Evolutionary conservation across 768 basidiomycete species (phyloP).

Genomic region (Tremella fuciformis): DNA sequence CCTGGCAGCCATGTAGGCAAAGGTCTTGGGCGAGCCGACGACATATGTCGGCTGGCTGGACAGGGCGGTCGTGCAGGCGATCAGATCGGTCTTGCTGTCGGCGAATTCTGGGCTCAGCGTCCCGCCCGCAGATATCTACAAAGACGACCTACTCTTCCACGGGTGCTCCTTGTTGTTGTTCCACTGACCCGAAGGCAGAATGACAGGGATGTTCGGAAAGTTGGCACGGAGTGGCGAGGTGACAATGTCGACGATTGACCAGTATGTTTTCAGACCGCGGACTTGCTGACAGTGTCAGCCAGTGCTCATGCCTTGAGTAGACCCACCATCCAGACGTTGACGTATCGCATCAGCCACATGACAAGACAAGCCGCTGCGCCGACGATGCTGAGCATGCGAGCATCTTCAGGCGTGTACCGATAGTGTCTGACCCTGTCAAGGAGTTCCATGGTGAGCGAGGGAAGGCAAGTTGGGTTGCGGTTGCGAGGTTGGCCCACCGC

Average conservation of each 20-base stretch:
- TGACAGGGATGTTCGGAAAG: conserved; percentile 30
- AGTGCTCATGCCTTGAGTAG: not conserved
- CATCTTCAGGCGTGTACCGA: not conserved
- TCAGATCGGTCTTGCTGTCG: conserved; percentile 20
- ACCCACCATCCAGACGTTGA: conserved; percentile 3
- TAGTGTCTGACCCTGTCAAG: not conserved
- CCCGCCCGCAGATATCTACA: not conserved
- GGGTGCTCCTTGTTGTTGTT: conserved; percentile 25
- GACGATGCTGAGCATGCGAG: not conserved
- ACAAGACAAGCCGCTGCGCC: not conserved
- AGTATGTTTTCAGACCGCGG: conserved; percentile 18
- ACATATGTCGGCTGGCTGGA: conserved; percentile 17
- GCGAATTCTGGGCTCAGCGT: not conserved
- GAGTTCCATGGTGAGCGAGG: not conserved
- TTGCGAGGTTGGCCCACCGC: not conserved
- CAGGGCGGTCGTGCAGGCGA: conserved; percentile 21
- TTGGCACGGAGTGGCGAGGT: conserved; percentile 21
- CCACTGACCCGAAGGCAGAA: conserved; percentile 17
- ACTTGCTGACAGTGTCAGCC: conserved; percentile 22
- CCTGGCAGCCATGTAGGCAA: conserved; percentile 23
- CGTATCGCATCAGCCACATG: conserved; percentile 2
- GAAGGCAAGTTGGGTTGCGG: not conserved
- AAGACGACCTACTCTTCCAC: conserved; percentile 25
- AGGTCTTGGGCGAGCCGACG: conserved; percentile 11
- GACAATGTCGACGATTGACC: conserved; percentile 23